Conservation (phyloP, 1,284 basidiomycete genomes). For the Boletus albobrunnescens region DNA sequence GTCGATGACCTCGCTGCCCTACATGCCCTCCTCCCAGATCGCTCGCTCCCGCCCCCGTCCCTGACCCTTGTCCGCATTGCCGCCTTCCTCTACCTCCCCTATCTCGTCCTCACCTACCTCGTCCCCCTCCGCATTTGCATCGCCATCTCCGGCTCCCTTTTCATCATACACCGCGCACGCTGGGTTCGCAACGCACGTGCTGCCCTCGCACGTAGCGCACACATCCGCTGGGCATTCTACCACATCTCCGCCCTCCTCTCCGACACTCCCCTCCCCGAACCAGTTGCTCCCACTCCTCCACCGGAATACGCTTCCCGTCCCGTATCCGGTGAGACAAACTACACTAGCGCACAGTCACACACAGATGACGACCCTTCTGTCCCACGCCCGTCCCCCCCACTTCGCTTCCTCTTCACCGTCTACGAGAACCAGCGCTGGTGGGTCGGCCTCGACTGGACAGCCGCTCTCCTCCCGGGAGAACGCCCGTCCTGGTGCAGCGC, state of each 20-base stretch:
- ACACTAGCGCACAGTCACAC: conserved; percentile 26
- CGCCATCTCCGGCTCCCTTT: conserved; percentile 54
- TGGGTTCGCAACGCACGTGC: conserved; percentile 55
- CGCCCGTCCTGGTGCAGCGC: conserved; percentile 84
- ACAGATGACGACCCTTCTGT: conserved; percentile 11
- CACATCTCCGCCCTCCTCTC: conserved; percentile 47
- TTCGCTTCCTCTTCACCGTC: conserved; percentile 83
- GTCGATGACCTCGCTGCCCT: conserved; percentile 56
- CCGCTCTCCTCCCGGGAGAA: conserved; percentile 85
- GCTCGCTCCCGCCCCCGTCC: conserved; percentile 36
- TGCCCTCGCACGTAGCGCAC: conserved; percentile 60
- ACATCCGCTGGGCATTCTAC: conserved; percentile 58
- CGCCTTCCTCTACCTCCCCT: conserved; percentile 54
- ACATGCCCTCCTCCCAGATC: conserved; percentile 48
- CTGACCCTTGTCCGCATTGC: conserved; percentile 44
- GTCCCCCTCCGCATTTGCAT: conserved; percentile 58
- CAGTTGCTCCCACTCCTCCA: conserved; percentile 28
- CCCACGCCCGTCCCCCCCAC: conserved; percentile 28
- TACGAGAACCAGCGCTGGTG: conserved; percentile 97
- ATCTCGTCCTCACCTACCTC: conserved; percentile 52
- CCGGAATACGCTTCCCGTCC: conserved; percentile 35
- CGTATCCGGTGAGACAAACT: conserved; percentile 24
- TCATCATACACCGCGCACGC: conserved; percentile 62
- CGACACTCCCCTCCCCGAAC: conserved; percentile 51
- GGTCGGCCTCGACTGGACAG: conserved; percentile 90